phyloP scores from a whole-genome alignment of 2,329 filamentous ascomycete genomes.

The Berkeleyomyces rouxiae region DNA sequence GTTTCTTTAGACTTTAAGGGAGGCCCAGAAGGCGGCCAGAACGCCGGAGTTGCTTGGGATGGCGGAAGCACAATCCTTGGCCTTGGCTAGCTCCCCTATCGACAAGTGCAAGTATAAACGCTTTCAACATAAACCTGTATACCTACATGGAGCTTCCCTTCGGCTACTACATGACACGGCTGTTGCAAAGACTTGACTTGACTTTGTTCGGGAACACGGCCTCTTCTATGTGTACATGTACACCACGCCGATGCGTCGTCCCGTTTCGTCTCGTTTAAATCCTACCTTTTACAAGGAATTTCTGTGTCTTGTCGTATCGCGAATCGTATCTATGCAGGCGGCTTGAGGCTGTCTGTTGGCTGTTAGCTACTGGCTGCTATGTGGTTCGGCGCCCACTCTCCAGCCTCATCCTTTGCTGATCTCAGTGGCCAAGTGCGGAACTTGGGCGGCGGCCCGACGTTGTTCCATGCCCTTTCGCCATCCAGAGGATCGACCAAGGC shows the following conservation, averaged over 20 bases:
- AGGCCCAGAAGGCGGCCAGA: background rate
- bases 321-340: background rate
- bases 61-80: background rate
- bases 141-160: background rate
- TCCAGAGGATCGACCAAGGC: background rate
- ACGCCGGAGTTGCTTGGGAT: background rate
- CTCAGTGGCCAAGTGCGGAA: background rate
- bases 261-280: constrained; percentile 1
- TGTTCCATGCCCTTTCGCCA: background rate
- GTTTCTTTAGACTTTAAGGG: background rate
- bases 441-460: background rate
- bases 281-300: background rate
- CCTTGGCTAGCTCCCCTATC: background rate
- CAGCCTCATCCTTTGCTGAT: background rate
- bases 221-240: background rate
- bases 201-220: background rate
- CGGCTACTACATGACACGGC: background rate
- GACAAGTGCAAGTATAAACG: no score
- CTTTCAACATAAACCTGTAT: background rate
- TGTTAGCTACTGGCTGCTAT: no score
- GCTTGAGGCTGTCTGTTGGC: background rate
- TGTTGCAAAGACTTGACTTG: background rate
- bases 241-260: background rate
- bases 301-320: background rate
- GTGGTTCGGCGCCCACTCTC: background rate